Evolutionary conservation across 225 moss, liverwort and hornwort species (phyloP), one percentile per base, ranked within the genome.

Genomic region (Physcomitrellopsis africana): DNA sequence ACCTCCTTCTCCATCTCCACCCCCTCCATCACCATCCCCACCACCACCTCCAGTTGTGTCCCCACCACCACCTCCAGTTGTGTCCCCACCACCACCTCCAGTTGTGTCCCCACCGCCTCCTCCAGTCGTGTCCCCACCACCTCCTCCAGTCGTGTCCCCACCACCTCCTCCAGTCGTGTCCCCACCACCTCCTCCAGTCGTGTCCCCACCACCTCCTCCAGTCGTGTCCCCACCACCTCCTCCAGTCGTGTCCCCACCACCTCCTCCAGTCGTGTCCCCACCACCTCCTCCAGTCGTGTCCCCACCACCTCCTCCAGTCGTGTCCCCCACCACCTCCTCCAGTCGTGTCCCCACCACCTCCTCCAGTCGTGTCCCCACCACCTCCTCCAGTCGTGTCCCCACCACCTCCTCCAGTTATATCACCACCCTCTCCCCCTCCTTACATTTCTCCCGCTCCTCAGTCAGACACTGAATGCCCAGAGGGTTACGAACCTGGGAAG

Each of bases 401-500:
- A 1, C 63, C 75, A 0, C 67, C 76, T 7, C 48, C 52, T 11
- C 74, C 79, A 3, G 20, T 11, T 0, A 0, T 22, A 11, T 67
- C 73, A 1, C 66, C 27, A 15, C 44, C 79, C 0, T 56, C 79
- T 15, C 79, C 78, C 0, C 70, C 81, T 9, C 27, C 22, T 6
- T 23, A 37, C 20, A 44, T 57, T 62, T 37, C 32, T 37, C 72
- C 48, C 27, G 20, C 60, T 51, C 73, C 60, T 5, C 45, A 73
- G 46, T 44, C 57, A 44, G 41, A 73, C 16, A 37, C 59, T 17
- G 49, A 44, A 0, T 55, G 37, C 64, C 82, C 72, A 11, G 18
- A 73, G 19, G 87, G 85, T 0, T 88, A 85, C 69, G 17, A 55
- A 10, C 22, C 60, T 0, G 86, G 86, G 3, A 60, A 9, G 0